phyloP scores from a whole-genome alignment of 2,329 filamentous ascomycete genomes.

The Penicillium janthinellum region DNA sequence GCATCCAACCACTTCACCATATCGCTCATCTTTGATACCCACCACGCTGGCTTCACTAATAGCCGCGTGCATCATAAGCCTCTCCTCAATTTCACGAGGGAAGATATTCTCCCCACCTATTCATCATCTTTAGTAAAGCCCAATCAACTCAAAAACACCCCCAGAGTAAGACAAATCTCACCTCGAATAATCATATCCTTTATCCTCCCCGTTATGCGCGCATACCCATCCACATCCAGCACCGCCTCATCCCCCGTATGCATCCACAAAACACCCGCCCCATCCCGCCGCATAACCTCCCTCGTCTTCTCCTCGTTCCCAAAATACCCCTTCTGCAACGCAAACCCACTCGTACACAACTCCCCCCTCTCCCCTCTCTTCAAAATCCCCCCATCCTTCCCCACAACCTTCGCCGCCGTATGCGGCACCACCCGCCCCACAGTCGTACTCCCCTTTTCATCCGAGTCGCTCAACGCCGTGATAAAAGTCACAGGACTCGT shows the following conservation, averaged over 20 bases:
- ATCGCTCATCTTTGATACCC: constrained; percentile 59
- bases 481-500: constrained; percentile 69
- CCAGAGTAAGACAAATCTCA: constrained; percentile 12
- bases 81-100: constrained; percentile 70
- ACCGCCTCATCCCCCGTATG: constrained; percentile 61
- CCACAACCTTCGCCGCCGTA: constrained; percentile 73
- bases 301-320: constrained; percentile 50
- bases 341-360: constrained; percentile 72
- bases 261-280: constrained; percentile 57
- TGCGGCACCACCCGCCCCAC: constrained; percentile 78
- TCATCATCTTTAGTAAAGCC: background rate
- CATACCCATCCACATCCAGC: constrained; percentile 61
- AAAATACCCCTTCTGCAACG: constrained; percentile 58
- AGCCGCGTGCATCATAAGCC: constrained; percentile 61
- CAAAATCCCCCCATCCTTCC: constrained; percentile 62
- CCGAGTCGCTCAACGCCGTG: constrained; percentile 71
- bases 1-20: constrained; percentile 54
- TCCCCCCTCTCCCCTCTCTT: constrained; percentile 67
- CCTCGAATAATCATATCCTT: constrained; percentile 77
- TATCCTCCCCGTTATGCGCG: constrained; percentile 69
- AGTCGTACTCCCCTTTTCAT: constrained; percentile 67
- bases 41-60: constrained; percentile 65
- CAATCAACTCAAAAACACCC: background rate
- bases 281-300: constrained; percentile 67
- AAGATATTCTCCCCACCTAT: constrained; percentile 68